Evolutionary conservation across 2,329 filamentous ascomycete genomes (phyloP), one percentile per base, ranked within the genome.

Genomic region (Verticillium zaregamsianum): DNA sequence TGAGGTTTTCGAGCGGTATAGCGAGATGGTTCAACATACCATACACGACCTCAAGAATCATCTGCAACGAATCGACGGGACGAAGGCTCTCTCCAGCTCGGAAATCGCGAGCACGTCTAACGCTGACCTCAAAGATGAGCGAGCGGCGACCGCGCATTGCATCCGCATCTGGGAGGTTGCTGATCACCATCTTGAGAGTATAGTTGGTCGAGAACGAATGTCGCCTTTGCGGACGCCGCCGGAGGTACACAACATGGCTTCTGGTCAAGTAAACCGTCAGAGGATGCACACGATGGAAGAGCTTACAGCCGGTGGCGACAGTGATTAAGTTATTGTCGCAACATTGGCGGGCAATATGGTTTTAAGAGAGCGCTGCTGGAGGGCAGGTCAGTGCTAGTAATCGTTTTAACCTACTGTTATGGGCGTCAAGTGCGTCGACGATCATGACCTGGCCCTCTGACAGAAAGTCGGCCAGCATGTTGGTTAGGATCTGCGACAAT

Each of bases 81-180:
- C 74, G 62, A 66, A 76, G 60, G 64, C 61, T n/a, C 65, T 59
- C 35, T 35, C 70, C 37, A 55, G 62, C 54, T 25, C 49, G 23
- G 65, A 68, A 66, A 67, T 65, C 25, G 62, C 56, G 5, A 59
- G 59, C 49, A 49, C 62, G 57, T 65, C 65, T 55, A 64, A 66
- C 49, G 67, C 71, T 45, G 68, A 77, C 62, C 68, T 78, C 37
- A 62, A 71, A 35, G 72, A 78, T 60, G 73, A 78, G 64, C 71
- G 66, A 68, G 70, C 63, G 35, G 71, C 77, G 59, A 77, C 73
- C 56, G 63, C 71, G 60, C 73, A 75, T 66, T 78, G 75, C 62
- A 71, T 78, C 65, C 70, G 67, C 37, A 73, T 78, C 57, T 78
- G 74, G 63, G 68, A 77, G 71, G 67, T 73, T 62, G 74, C 75